Base-by-base conservation (phyloP, 129 eudicot species). In the Lonicera japonica region DNA sequence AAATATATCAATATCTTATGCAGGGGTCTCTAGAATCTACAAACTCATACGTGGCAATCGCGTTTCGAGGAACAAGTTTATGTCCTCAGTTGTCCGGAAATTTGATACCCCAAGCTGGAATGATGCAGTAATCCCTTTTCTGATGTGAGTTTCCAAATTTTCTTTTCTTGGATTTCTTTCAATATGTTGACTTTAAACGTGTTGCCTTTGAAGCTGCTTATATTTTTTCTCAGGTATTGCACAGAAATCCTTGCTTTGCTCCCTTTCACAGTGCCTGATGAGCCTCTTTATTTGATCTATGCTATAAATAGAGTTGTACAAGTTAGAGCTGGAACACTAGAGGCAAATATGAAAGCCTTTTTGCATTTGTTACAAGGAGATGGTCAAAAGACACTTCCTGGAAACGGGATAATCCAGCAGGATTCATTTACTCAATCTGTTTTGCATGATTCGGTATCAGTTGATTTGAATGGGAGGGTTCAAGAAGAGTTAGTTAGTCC, bases 31-130 rank as follows among this genome's bases (percentile, higher is more conserved):
- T 58, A 83, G 98, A 62, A 92, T 92, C 61, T 92, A 92, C 89
- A 92, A 92, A 76, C 88, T 92, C 50, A 85, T 92, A 48, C 98
- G 98, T 65, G 95, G 95, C 56, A 92, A 85, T 63, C 98, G 98
- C 41, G 73, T 71, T 56, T 78, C 90, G 22, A 92, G 98, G 68
- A 87, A 85, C 77, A 87, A 86, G 70, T 92, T 92, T 79, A 92
- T 92, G 96, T 81, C 91, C 61, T 92, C 98, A 19, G 82, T 92
- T 60, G 84, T 92, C 61, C 91, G 95, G 72, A 92, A 92, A 66
- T 92, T 82, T 68, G 98, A 92, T 61, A 69, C 61, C 47, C 96
- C 95, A 4, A 74, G 73, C 66, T 85, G 95, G 83, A 82, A 72
- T 70, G 73, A 75, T 57, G 56, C 81, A 12, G 77, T 83, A 19